These are phyloP conservation scores for Laetiporus sulphureus DNA, from an alignment of 1,284 basidiomycete genomes.

Conservation along the genomic window DNA sequence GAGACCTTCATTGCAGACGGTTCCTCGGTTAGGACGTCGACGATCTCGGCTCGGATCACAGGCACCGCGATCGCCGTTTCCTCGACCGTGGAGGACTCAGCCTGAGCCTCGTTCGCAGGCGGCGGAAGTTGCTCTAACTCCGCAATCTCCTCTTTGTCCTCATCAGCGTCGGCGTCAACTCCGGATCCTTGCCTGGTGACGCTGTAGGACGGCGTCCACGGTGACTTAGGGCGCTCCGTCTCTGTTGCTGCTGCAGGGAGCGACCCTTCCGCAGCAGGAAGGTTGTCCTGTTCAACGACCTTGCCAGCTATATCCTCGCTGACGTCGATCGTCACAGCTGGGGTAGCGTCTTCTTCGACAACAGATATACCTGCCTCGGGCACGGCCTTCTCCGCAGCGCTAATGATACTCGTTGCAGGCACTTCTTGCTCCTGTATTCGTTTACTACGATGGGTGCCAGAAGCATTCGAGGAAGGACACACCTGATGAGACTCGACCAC, in stretches of 20 bases:
- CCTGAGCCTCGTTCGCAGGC: background rate
- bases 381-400: background rate
- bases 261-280: background rate
- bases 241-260: background rate
- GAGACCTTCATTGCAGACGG: background rate
- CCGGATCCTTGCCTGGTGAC: slow-evolving; percentile 32
- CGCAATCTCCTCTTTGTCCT: slow-evolving; percentile 16
- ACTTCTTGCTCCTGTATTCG: too few relatives aligned
- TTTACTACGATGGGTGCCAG: too few relatives aligned
- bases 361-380: background rate
- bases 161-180: slow-evolving; percentile 16
- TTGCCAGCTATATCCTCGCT: too few relatives aligned
- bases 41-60: slow-evolving; percentile 2
- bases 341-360: too few relatives aligned
- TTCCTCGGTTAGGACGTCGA: slow-evolving; percentile 1
- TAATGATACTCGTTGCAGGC: too few relatives aligned
- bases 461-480: too few relatives aligned
- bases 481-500: background rate
- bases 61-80: slow-evolving; percentile 1
- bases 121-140: slow-evolving; percentile 19
- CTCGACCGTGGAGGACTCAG: background rate
- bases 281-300: background rate
- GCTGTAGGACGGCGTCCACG: slow-evolving; percentile 38
- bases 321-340: background rate
- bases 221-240: slow-evolving; percentile 29